These are phyloP conservation scores for Talaromyces pinophilus DNA, from an alignment of 2,329 filamentous ascomycete genomes.

Conservation along the genomic window DNA sequence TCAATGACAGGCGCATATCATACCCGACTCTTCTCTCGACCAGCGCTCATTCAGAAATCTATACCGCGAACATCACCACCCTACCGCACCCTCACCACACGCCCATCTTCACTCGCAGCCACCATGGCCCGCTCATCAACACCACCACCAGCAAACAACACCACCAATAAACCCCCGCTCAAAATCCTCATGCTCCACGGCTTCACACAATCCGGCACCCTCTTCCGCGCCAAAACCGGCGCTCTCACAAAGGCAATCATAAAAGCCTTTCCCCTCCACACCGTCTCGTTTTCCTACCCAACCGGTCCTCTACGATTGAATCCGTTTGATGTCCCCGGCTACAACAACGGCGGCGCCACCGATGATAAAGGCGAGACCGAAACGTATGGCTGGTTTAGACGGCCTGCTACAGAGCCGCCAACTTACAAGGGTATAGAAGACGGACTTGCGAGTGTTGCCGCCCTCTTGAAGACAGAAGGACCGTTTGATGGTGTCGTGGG, in stretches of 20 bases:
- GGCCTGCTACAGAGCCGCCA: slow-evolving; percentile 49
- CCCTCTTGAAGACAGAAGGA: slow-evolving; percentile 61
- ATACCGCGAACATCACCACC: neutral
- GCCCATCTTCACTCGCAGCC: neutral
- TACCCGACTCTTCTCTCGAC: neutral
- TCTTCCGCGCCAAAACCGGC: slow-evolving; percentile 86
- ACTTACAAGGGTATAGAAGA: slow-evolving; percentile 70
- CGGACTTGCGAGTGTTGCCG: slow-evolving; percentile 65
- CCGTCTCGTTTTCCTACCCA: slow-evolving; percentile 65
- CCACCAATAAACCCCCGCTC: slow-evolving; percentile 33
- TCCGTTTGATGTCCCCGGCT: slow-evolving; percentile 70
- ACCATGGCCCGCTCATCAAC: slow-evolving; percentile 1
- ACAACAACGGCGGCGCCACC: slow-evolving; percentile 45
- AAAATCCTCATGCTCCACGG: slow-evolving; percentile 81
- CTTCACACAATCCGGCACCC: slow-evolving; percentile 83
- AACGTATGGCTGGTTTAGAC: slow-evolving; percentile 81
- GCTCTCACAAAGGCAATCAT: slow-evolving; percentile 77
- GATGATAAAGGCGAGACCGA: slow-evolving; percentile 55
- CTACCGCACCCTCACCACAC: neutral
- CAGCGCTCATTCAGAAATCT: neutral
- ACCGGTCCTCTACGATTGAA: slow-evolving; percentile 66
- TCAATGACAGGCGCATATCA: neutral
- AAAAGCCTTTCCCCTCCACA: slow-evolving; percentile 68
- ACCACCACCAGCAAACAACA: neutral
- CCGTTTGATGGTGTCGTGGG: slow-evolving; percentile 78